Evolutionary conservation across 495 filamentous ascomycete species (phyloP).

Genomic region (Astrothelium macrocarpum): DNA sequence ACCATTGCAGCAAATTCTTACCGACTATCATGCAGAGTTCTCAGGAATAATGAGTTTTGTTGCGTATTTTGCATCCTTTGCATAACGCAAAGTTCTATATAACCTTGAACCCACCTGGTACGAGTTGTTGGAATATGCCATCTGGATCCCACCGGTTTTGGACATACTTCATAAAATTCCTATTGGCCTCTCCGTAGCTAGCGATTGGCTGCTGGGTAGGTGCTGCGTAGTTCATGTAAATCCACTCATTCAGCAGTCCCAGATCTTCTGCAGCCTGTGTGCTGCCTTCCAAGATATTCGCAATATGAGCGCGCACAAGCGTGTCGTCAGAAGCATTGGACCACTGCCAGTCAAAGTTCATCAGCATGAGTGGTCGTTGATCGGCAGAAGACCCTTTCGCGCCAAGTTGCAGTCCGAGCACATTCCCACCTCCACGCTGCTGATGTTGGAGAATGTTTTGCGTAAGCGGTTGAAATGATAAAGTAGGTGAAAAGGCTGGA

Average conservation of each 20-base stretch:
- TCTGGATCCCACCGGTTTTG: constrained; percentile 43
- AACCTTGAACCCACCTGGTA: not conserved
- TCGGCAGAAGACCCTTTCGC: not conserved
- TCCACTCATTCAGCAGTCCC: constrained; percentile 24
- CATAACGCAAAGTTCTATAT: too few species aligned
- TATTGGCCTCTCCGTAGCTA: constrained; percentile 40
- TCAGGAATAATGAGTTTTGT: too few species aligned
- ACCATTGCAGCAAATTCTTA: too few species aligned
- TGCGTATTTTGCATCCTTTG: too few species aligned
- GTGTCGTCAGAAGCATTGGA: not conserved
- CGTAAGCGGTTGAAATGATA: not conserved
- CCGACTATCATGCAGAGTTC: too few species aligned
- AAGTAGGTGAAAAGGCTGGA: not conserved
- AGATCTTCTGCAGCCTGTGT: constrained; percentile 19
- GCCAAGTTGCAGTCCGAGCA: not conserved
- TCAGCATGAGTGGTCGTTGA: not conserved
- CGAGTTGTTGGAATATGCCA: constrained; percentile 39
- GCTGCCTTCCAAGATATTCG: not conserved
- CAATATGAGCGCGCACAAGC: not conserved
- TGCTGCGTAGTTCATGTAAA: constrained; percentile 38
- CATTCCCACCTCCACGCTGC: not conserved
- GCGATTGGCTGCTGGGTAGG: constrained; percentile 36
- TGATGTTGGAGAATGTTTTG: not conserved
- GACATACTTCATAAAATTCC: constrained; percentile 29
- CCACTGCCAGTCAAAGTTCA: constrained; percentile 1